Percentiles rank a stretch among this genome's conserved stretches.
phyloP scores from a whole-genome alignment of 805 yeast genomes.

The Ogataea allantospora region DNA sequence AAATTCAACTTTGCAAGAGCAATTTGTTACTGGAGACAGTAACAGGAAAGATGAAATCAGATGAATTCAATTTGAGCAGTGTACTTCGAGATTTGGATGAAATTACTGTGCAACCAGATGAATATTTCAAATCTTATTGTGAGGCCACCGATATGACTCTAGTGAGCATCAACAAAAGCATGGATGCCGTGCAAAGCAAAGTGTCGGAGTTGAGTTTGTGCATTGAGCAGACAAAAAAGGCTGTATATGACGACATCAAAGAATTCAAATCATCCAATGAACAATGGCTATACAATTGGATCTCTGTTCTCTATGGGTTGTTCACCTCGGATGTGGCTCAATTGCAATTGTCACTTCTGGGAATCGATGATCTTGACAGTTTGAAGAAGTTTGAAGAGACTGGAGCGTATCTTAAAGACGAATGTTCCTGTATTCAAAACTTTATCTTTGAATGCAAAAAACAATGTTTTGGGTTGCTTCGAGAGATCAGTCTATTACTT shows the following conservation, averaged over 20 bases:
- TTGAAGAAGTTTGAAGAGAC: conserved; percentile 24
- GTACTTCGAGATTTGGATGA: conserved; percentile 15
- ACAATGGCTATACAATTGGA: conserved; percentile 29
- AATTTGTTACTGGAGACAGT: conserved; percentile 10
- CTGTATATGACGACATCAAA: conserved; percentile 13
- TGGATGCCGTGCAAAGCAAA: conserved; percentile 9
- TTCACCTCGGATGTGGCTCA: conserved; percentile 27
- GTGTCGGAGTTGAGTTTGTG: not conserved
- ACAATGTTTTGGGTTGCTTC: conserved; percentile 24
- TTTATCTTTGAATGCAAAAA: conserved; percentile 26
- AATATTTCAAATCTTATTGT: conserved; percentile 15
- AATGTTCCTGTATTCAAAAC: conserved; percentile 19
- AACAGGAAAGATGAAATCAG: conserved; percentile 2
- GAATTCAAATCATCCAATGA: conserved; percentile 17
- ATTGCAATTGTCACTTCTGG: conserved; percentile 27
- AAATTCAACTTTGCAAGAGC: conserved; percentile 28
- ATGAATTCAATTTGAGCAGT: conserved; percentile 8
- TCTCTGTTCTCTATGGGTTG: conserved; percentile 29
- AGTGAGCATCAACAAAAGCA: conserved; percentile 19
- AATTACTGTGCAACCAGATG: conserved; percentile 4
- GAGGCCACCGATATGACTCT: conserved; percentile 24
- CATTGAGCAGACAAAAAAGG: conserved; percentile 7
- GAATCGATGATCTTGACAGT: conserved; percentile 24
- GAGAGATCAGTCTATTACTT: conserved; percentile 26
- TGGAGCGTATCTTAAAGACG: conserved; percentile 21